Percentiles rank a stretch among this genome's conserved stretches.
phyloP scores from a whole-genome alignment of 257 asterid genomes.

The Leptodermis oblonga region DNA sequence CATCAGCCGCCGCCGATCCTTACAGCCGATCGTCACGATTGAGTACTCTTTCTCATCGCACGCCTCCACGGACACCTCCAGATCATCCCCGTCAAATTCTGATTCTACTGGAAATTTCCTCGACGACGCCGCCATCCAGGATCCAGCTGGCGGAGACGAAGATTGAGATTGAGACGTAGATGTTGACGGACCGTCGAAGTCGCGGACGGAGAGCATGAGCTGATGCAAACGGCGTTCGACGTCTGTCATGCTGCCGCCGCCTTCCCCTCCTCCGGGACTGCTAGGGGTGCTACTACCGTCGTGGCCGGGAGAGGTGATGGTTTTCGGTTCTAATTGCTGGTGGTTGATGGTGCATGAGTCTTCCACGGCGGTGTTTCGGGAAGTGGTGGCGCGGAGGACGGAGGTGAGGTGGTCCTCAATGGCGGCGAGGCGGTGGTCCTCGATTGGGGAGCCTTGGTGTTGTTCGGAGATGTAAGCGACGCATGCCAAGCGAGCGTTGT shows the following conservation, averaged over 20 bases:
- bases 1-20: conserved; percentile 68
- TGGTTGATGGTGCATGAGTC: conserved; percentile 15
- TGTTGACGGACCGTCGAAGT: conserved; percentile 40
- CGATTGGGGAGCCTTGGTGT: conserved; percentile 39
- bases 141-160: too few relatives aligned
- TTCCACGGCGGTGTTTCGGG: conserved; percentile 17
- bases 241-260: conserved; percentile 33
- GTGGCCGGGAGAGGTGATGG: conserved; percentile 51
- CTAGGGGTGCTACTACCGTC: too few relatives aligned
- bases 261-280: too few relatives aligned
- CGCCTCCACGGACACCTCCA: conserved; percentile 45
- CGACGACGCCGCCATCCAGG: background rate
- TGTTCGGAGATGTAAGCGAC: conserved; percentile 58
- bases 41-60: conserved; percentile 72
- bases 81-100: conserved; percentile 26
- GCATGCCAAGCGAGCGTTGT: conserved; percentile 62
- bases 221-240: conserved; percentile 74
- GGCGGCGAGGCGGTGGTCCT: conserved; percentile 49
- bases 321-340: conserved; percentile 41
- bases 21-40: conserved; percentile 53
- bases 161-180: too few relatives aligned
- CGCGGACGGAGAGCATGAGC: conserved; percentile 56
- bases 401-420: conserved; percentile 64
- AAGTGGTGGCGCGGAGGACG: conserved; percentile 55
- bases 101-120: conserved; percentile 10